Evolutionary conservation across 176 grass and related monocot genomes (phyloP), one percentile per base, ranked within the genome.

Genomic region (Elymus sibiricus): DNA sequence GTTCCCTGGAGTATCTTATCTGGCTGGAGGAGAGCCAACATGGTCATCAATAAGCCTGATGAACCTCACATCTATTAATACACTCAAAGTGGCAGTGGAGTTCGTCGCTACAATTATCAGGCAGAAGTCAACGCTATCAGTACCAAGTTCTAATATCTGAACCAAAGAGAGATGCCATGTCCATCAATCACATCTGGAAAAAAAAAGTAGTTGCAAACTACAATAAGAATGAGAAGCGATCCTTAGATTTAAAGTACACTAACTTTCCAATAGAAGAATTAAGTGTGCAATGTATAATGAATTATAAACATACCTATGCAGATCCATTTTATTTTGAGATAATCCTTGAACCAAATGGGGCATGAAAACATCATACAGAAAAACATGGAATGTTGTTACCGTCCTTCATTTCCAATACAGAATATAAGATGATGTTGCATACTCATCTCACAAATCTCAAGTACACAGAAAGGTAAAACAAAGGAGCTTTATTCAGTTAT

Each of bases 1-100:
- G 77, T 95, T 95, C 35, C 89, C 88, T 3, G 95, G 93, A 59
- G 91, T 98, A 38, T 98, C 91, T 34, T 91, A 98, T 89, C 79
- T 92, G 11, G 91, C 90, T 49, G 90, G 93, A 85, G 95, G 85
- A 74, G 91, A 98, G 71, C 79, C 84, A 42, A 80, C 72, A 72
- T 85, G 86, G 87, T 87, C 95, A 44, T 98, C 95, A 15, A 93
- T 91, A 82, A 93, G 77, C 72, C 67, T 93, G 68, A 90, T 89
- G 79, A 88, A 84, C 6, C 73, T 95, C 5, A 86, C 93, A 89
- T 95, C 91, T 86, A 85, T 89, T 40, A 95, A 98, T 87, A 86
- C 95, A 76, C 79, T 98, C 64, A 95, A 92, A 88, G 87, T 86
- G 64, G 91, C 89, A 29, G 77, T 90, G 37, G 79, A 93, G 55